Conservation (phyloP, 805 yeast genomes). For the Lachancea waltii region DNA sequence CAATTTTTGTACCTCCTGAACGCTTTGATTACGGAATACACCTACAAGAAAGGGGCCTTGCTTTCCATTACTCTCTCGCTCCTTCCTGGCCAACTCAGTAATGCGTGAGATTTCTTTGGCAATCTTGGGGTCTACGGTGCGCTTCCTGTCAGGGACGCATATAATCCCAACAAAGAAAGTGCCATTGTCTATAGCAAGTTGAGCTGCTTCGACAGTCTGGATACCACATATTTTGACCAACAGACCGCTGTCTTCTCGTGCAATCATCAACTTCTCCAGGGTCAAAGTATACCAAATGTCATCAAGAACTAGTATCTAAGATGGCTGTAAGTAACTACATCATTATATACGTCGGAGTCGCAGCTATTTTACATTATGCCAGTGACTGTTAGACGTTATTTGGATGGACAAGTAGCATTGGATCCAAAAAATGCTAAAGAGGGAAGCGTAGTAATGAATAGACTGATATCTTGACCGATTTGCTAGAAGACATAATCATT, state of each 20-base stretch:
- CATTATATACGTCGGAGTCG: no score
- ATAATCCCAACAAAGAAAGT: conserved; percentile 81
- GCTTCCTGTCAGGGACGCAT: conserved; percentile 70
- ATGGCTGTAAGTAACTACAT: no score
- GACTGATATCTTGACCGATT: no score
- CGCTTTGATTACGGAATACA: conserved; percentile 77
- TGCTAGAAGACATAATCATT: no score
- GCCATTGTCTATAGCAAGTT: conserved; percentile 59
- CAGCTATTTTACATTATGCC: no score
- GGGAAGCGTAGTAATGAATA: no score
- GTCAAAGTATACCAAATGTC: no score
- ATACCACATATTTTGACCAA: conserved; percentile 81
- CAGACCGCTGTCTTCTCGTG: background rate
- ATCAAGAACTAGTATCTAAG: no score
- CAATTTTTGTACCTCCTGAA: conserved; percentile 49
- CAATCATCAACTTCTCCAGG: background rate
- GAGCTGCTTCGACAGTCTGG: conserved; percentile 59
- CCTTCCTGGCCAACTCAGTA: conserved; percentile 34
- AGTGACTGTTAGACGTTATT: no score
- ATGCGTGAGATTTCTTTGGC: conserved; percentile 43
- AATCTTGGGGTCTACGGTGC: conserved; percentile 50
- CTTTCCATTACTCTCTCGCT: conserved; percentile 15
- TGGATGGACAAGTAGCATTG: no score
- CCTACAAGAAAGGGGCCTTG: conserved; percentile 74
- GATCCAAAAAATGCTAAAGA: no score